These are phyloP conservation scores for Ceratobasidium sp. DNA, from an alignment of 1,284 basidiomycete species.

Conservation along the genomic window DNA sequence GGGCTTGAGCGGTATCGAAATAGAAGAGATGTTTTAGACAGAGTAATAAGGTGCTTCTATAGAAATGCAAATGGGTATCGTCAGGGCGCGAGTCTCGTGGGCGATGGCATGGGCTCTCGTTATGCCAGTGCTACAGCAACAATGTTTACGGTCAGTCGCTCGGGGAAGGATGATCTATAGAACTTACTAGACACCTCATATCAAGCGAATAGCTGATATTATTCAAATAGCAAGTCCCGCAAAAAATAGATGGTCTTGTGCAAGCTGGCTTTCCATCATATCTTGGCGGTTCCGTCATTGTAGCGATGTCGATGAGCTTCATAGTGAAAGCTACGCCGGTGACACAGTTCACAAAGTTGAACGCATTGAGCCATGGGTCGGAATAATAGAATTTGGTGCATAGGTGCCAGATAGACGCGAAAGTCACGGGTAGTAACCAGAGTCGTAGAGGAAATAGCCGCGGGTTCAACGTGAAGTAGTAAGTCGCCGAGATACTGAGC, in stretches of 20 bases:
- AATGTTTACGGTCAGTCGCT: not conserved
- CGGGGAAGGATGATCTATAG: not conserved
- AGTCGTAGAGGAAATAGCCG: slow-evolving; percentile 28
- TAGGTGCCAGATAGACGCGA: slow-evolving; percentile 28
- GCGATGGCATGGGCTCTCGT: slow-evolving; percentile 9
- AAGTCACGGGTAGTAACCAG: slow-evolving; percentile 32
- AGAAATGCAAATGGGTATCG: slow-evolving; percentile 19
- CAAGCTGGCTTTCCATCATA: not conserved
- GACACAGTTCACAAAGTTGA: slow-evolving; percentile 45
- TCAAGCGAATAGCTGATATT: slow-evolving; percentile 20
- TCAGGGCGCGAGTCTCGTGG: slow-evolving; percentile 14
- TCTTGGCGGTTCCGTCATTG: slow-evolving; percentile 25
- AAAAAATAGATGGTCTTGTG: not conserved
- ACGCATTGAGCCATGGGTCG: slow-evolving; percentile 37
- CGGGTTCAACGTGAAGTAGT: slow-evolving; percentile 29
- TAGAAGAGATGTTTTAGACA: slow-evolving; percentile 19
- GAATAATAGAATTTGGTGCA: slow-evolving; percentile 33
- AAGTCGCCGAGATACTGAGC: not conserved
- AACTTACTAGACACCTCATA: slow-evolving; percentile 26
- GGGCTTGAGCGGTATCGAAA: slow-evolving; percentile 20
- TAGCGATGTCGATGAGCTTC: slow-evolving; percentile 45
- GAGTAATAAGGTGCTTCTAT: not conserved
- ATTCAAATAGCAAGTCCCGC: slow-evolving; percentile 5
- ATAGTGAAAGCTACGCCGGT: slow-evolving; percentile 44
- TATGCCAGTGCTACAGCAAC: slow-evolving; percentile 23